phyloP scores from a whole-genome alignment of 768 basidiomycete genomes.

The Serendipita vermifera region DNA sequence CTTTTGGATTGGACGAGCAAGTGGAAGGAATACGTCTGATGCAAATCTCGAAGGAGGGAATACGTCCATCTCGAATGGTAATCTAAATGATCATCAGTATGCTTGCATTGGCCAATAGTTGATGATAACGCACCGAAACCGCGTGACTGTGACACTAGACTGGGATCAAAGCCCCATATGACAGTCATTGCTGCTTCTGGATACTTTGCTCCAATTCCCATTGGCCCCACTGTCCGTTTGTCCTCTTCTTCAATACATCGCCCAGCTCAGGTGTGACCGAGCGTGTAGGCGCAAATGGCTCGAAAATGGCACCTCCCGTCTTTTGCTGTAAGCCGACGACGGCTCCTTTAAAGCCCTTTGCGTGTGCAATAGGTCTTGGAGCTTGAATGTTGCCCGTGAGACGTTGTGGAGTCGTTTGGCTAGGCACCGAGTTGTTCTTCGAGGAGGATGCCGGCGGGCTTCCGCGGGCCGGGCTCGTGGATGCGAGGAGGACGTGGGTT shows the following conservation, averaged over 20 bases:
- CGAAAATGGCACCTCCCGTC: not conserved
- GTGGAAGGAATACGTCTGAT: no score
- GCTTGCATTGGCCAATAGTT: no score
- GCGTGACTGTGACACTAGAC: no score
- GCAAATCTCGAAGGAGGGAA: no score
- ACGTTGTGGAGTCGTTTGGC: not conserved
- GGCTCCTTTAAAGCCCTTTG: not conserved
- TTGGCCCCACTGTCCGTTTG: not conserved
- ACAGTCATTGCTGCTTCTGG: no score
- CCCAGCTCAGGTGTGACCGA: not conserved
- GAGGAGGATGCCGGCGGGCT: not conserved
- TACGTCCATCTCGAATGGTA: no score
- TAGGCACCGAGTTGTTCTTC: not conserved
- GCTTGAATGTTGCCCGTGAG: not conserved
- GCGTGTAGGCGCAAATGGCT: not conserved
- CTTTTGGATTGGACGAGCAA: no score
- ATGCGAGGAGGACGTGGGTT: not conserved
- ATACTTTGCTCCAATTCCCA: conserved; percentile 1
- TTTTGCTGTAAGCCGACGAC: not conserved
- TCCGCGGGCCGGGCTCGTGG: not conserved
- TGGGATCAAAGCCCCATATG: no score
- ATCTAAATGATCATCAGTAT: no score
- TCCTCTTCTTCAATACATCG: not conserved
- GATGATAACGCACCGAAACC: no score
- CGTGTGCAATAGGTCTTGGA: conserved; percentile 7